Evolutionary conservation across 306 rosid species (phyloP).

Genomic region (Gillenia trifoliata): DNA sequence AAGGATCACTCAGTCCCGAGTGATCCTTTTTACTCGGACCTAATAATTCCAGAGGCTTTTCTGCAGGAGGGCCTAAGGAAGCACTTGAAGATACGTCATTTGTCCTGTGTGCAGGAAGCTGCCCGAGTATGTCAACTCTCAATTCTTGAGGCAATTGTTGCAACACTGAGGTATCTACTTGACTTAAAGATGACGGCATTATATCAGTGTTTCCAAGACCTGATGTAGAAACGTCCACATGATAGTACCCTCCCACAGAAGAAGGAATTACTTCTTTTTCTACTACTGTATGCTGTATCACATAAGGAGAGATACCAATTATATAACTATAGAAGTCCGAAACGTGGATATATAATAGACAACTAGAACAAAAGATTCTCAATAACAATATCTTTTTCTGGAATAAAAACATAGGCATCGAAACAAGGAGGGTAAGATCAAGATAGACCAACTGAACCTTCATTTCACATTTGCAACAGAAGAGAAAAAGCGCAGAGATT

Average conservation of each 20-base stretch:
- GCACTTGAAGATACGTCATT: slow-evolving; percentile 37
- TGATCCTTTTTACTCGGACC: slow-evolving; percentile 21
- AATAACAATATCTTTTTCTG: background rate
- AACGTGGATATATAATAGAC: background rate
- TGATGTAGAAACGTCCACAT: slow-evolving; percentile 24
- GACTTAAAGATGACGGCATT: slow-evolving; percentile 84
- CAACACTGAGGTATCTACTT: slow-evolving; percentile 72
- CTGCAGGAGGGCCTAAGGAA: slow-evolving; percentile 17
- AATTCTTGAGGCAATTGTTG: slow-evolving; percentile 71
- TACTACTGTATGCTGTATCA: slow-evolving; percentile 29
- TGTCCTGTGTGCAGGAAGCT: slow-evolving; percentile 74
- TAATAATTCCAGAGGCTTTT: slow-evolving; percentile 27
- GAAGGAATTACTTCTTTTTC: slow-evolving; percentile 32
- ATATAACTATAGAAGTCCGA: background rate
- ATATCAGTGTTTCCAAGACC: slow-evolving; percentile 48
- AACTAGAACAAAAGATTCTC: background rate
- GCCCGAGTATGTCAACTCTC: slow-evolving; percentile 58
- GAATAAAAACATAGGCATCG: background rate
- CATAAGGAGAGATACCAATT: slow-evolving; percentile 19
- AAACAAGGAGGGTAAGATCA: background rate
- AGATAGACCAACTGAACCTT: background rate
- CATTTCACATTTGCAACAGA: background rate
- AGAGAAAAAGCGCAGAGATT: background rate
- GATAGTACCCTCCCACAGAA: slow-evolving; percentile 32
- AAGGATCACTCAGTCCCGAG: slow-evolving; percentile 30